Evolutionary conservation across 2,329 filamentous ascomycete genomes (phyloP), one percentile per base, ranked within the genome.

Genomic region (Beauveria australis): DNA sequence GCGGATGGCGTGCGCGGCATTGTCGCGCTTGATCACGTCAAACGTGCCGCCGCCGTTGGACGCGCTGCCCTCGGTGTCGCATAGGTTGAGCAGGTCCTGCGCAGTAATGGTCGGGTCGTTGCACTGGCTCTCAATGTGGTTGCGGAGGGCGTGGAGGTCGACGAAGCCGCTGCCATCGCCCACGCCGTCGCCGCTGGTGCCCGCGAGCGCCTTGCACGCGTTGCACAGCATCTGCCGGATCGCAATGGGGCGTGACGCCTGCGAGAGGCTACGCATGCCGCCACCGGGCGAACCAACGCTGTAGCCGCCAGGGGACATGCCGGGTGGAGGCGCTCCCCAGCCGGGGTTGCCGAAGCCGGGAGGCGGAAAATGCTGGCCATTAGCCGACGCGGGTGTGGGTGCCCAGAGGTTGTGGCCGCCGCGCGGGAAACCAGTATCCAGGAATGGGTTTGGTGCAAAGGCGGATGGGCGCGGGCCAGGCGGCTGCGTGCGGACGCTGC

Each of bases 41-140:
- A 99, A 95, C 28, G 83, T 88, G n/a, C 94, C 94, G 49, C 93
- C 93, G 51, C 94, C 94, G 68, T 97, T 97, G 62, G 87, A 85
- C 2, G 78, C 71, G 67, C 89, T 95, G 61, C 94, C 94, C 71
- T 96, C 91, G 0, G 93, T 96, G 68, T 97, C 93, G 72, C 90
- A 94, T 62, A 95, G 88, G 61, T 89, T 86, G 44, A 93, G 80
- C 67, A 97, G 80, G 68, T 97, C 92, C 28, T 80, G 69, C 78
- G 85, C 72, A 65, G 79, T 67, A 37, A 74, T 68, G 56, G 53
- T 68, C 14, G 65, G 53, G 10, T 75, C 73, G n/a, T 70, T 72
- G 7, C 70, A 68, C 61, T 87, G 82, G 59, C 79, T 79, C 59
- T 86, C 85, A 33, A 89, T 79, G 59, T 83, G 81, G 10, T 87